Conservation (phyloP, 345 rosid genomes). For the Ceriops zippeliana region DNA sequence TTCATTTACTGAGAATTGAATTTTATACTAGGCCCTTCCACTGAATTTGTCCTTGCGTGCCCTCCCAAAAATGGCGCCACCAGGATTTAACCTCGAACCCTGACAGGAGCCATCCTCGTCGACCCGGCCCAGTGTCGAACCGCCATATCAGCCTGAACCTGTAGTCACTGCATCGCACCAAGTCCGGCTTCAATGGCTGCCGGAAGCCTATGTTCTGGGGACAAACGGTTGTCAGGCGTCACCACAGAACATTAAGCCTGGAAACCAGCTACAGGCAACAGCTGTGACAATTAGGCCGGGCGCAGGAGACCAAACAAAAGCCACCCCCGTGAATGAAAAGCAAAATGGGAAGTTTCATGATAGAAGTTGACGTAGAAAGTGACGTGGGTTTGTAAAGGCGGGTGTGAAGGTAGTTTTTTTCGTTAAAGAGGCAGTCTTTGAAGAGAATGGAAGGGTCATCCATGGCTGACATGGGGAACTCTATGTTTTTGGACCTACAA, state of each 20-base stretch:
- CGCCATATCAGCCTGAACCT: constrained; percentile 53
- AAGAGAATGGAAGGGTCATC: constrained; percentile 37
- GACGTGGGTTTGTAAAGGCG: constrained; percentile 51
- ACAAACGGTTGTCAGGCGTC: constrained; percentile 68
- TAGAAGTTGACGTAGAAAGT: neutral
- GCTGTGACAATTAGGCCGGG: constrained; percentile 75
- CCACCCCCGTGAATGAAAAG: constrained; percentile 74
- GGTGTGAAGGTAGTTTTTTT: constrained; percentile 45
- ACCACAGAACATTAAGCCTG: constrained; percentile 47
- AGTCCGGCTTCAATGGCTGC: constrained; percentile 64
- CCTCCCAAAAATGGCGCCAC: constrained; percentile 90
- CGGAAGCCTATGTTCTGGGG: constrained; percentile 78
- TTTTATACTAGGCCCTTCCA: constrained; percentile 61
- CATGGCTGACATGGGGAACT: constrained; percentile 27
- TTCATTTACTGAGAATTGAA: too few relatives aligned
- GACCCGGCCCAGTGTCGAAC: constrained; percentile 45
- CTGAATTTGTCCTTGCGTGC: constrained; percentile 61
- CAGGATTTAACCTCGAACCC: constrained; percentile 67
- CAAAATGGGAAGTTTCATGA: constrained; percentile 13
- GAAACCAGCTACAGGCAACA: constrained; percentile 59
- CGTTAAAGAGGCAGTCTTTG: constrained; percentile 55
- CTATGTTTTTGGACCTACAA: constrained; percentile 31
- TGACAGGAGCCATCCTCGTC: constrained; percentile 43
- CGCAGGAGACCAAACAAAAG: constrained; percentile 66
- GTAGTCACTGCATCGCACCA: constrained; percentile 43